A percentile compares a stretch with the other conserved stretches of the same genome.
Evolutionary conservation across 306 rosid species (phyloP).

Genomic region (Purshia tridentata): DNA sequence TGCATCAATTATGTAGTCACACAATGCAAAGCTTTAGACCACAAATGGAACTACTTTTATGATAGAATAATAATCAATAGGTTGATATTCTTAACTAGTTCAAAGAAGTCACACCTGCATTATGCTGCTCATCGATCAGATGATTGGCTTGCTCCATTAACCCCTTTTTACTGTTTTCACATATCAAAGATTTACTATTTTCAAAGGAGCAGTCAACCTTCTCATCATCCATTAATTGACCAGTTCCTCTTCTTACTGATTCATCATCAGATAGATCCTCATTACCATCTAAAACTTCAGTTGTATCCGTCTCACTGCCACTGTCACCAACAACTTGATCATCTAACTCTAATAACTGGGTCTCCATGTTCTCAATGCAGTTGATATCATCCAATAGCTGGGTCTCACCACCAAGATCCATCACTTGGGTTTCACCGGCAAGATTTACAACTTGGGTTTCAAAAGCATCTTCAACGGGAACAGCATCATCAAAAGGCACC

Average conservation of each 20-base stretch:
- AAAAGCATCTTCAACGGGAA: slow-evolving; percentile 25
- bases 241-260: slow-evolving; percentile 12
- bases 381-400: slow-evolving; percentile 49
- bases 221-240: slow-evolving; percentile 23
- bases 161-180: slow-evolving; percentile 18
- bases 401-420: slow-evolving; percentile 39
- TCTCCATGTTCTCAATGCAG: slow-evolving; percentile 25
- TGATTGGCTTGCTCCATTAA: slow-evolving; percentile 16
- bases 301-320: slow-evolving; percentile 41
- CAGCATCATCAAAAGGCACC: slow-evolving; percentile 32
- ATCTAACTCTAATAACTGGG: slow-evolving; percentile 48
- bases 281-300: slow-evolving; percentile 44
- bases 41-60: background rate
- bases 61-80: background rate
- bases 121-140: slow-evolving; percentile 14
- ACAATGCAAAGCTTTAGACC: slow-evolving; percentile 11
- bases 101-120: slow-evolving; percentile 44
- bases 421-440: slow-evolving; percentile 55
- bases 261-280: slow-evolving; percentile 35
- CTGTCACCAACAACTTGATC: slow-evolving; percentile 26
- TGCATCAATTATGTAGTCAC: background rate
- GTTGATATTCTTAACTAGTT: background rate
- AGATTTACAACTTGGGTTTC: slow-evolving; percentile 50
- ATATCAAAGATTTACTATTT: too few species aligned
- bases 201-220: slow-evolving; percentile 2